These are phyloP conservation scores for Bruguiera hainesii DNA, from an alignment of 441 rosid species.

Conservation along the genomic window DNA sequence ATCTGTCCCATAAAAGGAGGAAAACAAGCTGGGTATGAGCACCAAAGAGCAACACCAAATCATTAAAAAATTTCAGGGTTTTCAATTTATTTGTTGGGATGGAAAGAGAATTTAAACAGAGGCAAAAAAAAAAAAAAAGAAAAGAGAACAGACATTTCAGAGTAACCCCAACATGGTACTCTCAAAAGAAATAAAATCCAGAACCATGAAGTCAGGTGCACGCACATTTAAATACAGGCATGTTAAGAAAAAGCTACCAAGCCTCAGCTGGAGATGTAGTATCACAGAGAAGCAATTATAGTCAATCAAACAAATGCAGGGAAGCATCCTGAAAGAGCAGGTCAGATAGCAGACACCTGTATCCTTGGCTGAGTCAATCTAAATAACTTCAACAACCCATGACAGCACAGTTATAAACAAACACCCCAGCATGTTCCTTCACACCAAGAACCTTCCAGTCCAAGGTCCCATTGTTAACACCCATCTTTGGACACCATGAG, in stretches of 20 bases:
- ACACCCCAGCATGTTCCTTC: slow-evolving; percentile 31
- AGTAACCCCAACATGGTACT: slow-evolving; percentile 13
- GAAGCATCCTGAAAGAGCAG: slow-evolving; percentile 18
- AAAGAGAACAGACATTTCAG: slow-evolving; percentile 1
- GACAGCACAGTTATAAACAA: slow-evolving; percentile 31
- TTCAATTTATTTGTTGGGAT: slow-evolving; percentile 23
- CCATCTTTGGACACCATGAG: slow-evolving; percentile 30
- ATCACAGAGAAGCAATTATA: slow-evolving; percentile 19
- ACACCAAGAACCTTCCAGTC: slow-evolving; percentile 33
- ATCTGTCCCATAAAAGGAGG: too few relatives aligned
- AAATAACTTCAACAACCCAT: slow-evolving; percentile 30
- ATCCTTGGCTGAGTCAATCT: slow-evolving; percentile 20
- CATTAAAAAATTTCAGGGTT: slow-evolving; percentile 13
- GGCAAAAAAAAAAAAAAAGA: not conserved
- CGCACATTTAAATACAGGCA: slow-evolving; percentile 19
- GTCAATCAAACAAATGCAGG: slow-evolving; percentile 18
- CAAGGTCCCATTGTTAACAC: slow-evolving; percentile 23
- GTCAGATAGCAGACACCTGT: slow-evolving; percentile 17
- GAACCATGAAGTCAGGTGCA: slow-evolving; percentile 14
- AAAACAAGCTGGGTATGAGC: not conserved
- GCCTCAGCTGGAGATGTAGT: slow-evolving; percentile 18
- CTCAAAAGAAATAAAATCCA: slow-evolving; percentile 17
- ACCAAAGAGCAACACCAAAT: not conserved
- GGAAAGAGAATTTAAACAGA: slow-evolving; percentile 11
- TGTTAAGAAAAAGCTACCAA: slow-evolving; percentile 20